Evolutionary conservation across 768 basidiomycete genomes (phyloP), one percentile per base, ranked within the genome.

Genomic region (Agaricus sinodeliciosus): DNA sequence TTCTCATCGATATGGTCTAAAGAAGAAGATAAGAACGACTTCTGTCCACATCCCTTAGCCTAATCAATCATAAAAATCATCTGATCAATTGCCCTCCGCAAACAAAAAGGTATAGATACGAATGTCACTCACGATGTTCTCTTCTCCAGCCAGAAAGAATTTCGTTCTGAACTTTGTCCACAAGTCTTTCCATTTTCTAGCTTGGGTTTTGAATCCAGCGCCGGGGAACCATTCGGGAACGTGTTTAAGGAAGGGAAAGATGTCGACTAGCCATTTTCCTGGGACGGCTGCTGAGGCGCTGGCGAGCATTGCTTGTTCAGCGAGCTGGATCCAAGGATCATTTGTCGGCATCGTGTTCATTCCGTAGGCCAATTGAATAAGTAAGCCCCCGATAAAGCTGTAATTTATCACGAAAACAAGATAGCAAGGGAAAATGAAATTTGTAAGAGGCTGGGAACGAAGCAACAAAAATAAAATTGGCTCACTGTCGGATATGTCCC

Each of bases 171-270:
- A 69, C 25, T 67, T 61, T 9, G 67, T 54, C 39, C 69, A 65
- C 3, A 67, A 57, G 34, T 63, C 61, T 16, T 66, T 65, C 79
- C 80, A 83, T 11, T 59, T 53, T 2, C 49, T 61, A 0, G 80
- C 82, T 48, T 79, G 76, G 31, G 69, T 68, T 60, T 79, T 70
- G 72, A 84, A 86, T 0, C 72, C 72, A 0, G 80, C 76, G 13
- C 82, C 84, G 3, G 84, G 84, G 34, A 79, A 60, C 78, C 79
- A 86, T 41, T 61, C 58, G 0, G 85, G 84, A 0, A 85, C 60
- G 56, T 77, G 63, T 58, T 69, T 69, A 16, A 75, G 63, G 6
- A 62, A 36, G 0, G 73, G 72, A 1, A 76, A 43, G 8, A 62
- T 44, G 46, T 80, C 78, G 5, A 82, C 76, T 3, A 78, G 62